Evolutionary conservation across 2,329 filamentous ascomycete genomes (phyloP), one percentile per base, ranked within the genome.

Genomic region (Pleurostoma richardsiae): DNA sequence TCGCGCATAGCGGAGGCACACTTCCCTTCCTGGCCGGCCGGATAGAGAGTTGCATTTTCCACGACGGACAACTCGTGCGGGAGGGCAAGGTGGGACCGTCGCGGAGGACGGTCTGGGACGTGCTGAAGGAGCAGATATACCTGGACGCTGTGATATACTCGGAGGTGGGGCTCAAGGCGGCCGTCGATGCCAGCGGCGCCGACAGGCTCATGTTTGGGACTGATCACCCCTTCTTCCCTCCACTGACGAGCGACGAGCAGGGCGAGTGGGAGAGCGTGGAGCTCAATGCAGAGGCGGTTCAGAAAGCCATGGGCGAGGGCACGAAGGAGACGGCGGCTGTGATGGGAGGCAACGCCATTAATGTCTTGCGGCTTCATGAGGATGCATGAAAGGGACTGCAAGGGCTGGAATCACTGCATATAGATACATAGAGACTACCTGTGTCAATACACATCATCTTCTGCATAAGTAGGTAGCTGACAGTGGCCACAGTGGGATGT

Each of bases 1-100:
- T 96, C 4, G 91, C 91, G 1, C 91, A 96, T 66, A 90, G 87
- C 28, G 91, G 91, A 2, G 91, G 91, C 3, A 92, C 90, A 1
- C 70, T 96, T 42, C 91, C 91, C 0, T 96, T 96, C 63, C 71
- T 96, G 3, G 91, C 90, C 0, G 91, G 91, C 0, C 74, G 91
- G 29, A 90, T 96, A 44, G 90, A 96, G 67, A 91, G 86, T 60
- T 96, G 90, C 61, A 83, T 96, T 45, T 65, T 82, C 48, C 91
- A 96, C 67, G 90, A 96, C 59, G 85, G 81, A 1, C 83, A 90
- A 59, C 75, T 95, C 38, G 79, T 85, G 46, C 71, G 74, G 1
- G 76, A 83, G 50, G 85, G 83, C 7, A 81, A 77, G 58, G 69
- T 74, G 2, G 65, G 71, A 10, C 59, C 66, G 26, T 57, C 52